Conservation (phyloP, 1,284 basidiomycete species). For the Sporisorium sorghi region DNA sequence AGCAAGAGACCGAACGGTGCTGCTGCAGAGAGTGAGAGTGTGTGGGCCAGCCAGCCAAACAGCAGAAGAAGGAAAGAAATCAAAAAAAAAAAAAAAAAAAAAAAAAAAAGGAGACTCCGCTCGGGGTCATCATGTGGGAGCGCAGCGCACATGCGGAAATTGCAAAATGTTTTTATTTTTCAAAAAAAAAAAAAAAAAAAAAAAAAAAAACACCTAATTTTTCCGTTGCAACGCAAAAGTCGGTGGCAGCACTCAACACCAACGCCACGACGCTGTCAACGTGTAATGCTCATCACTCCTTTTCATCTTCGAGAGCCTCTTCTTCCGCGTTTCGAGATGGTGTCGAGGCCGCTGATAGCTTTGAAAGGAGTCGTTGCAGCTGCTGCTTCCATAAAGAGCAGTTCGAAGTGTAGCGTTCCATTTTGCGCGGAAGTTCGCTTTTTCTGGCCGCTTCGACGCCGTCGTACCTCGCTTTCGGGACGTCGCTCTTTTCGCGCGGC, state of each 20-base stretch:
- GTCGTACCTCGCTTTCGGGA: too few relatives aligned
- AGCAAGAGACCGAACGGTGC: too few relatives aligned
- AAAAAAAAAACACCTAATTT: neutral
- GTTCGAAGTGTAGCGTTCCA: neutral
- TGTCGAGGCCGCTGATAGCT: neutral
- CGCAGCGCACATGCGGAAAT: neutral
- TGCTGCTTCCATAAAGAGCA: neutral
- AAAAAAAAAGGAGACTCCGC: neutral
- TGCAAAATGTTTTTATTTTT: neutral
- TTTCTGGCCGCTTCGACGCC: too few relatives aligned
- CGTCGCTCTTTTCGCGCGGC: too few relatives aligned
- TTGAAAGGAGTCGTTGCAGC: neutral
- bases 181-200: neutral
- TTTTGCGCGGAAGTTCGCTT: neutral
- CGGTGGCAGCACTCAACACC: too few relatives aligned
- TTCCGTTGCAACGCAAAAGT: neutral
- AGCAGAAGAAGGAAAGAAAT: too few relatives aligned
- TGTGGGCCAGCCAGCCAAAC: too few relatives aligned
- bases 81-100: too few relatives aligned
- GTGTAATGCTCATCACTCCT: neutral
- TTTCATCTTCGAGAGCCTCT: too few relatives aligned
- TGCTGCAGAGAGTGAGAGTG: too few relatives aligned
- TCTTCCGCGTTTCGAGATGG: too few relatives aligned
- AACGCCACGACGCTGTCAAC: neutral
- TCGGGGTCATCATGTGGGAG: constrained; percentile 1